A percentile compares a stretch with the other conserved stretches of the same genome.
Evolutionary conservation across 73 alveolate species (phyloP).

Genomic region (Durusdinium trenchii): DNA sequence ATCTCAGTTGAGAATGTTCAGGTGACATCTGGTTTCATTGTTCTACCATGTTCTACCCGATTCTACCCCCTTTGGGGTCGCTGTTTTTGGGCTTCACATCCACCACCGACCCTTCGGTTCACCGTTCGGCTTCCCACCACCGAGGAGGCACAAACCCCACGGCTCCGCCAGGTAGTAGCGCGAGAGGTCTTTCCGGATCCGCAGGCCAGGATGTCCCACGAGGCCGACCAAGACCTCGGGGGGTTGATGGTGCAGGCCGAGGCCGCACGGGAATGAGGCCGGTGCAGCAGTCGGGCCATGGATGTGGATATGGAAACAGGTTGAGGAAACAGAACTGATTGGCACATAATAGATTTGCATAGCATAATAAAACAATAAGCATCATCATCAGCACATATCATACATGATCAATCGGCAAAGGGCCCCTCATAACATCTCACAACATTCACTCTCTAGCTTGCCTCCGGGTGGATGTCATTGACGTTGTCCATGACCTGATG

Average conservation of each 20-base stretch:
- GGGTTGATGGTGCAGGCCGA: too few relatives aligned
- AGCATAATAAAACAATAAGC: too few relatives aligned
- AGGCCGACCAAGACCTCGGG: slow-evolving; percentile 52
- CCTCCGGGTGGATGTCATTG: slow-evolving; percentile 5
- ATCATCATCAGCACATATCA: too few relatives aligned
- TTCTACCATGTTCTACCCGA: background rate
- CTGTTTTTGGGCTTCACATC: background rate
- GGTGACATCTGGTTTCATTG: background rate
- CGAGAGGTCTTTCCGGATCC: slow-evolving; percentile 41
- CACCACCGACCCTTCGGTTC: background rate
- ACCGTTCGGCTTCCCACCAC: background rate
- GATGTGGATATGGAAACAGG: too few relatives aligned
- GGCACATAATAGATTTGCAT: too few relatives aligned
- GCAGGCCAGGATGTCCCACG: slow-evolving; percentile 26
- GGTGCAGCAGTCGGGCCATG: too few relatives aligned
- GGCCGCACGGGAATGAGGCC: too few relatives aligned
- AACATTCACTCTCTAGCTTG: too few relatives aligned
- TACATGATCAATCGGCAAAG: too few relatives aligned
- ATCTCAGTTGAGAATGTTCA: too few relatives aligned
- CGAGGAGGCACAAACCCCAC: background rate
- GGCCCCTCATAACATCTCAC: too few relatives aligned
- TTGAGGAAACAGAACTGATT: too few relatives aligned
- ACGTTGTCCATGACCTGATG: slow-evolving; percentile 31
- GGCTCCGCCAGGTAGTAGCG: slow-evolving; percentile 29
- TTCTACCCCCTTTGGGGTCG: background rate